A percentile compares a stretch with the other conserved stretches of the same genome.
Conservation (phyloP, 179 eudicot species). For the Corrigiola litoralis region DNA sequence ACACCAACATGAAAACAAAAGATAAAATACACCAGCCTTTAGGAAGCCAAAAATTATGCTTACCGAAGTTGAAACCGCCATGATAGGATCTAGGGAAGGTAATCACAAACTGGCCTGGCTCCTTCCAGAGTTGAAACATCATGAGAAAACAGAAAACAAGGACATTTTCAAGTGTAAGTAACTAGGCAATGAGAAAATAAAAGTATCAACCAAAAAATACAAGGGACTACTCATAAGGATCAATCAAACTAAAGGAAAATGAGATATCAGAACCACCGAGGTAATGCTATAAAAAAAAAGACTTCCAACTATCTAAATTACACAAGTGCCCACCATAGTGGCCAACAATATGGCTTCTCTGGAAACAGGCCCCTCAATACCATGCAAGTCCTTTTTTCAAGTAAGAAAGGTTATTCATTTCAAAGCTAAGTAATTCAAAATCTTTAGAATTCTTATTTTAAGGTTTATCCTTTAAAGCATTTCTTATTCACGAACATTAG, state of each 20-base stretch:
- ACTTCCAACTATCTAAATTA: no score
- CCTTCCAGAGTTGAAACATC: conserved; percentile 44
- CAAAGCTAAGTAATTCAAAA: no score
- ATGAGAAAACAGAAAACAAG: not conserved
- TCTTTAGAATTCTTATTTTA: no score
- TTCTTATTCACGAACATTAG: no score
- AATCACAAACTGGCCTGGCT: conserved; percentile 96
- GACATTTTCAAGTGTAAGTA: conserved; percentile 6
- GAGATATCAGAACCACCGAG: not conserved
- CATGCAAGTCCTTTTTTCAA: no score
- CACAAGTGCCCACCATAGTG: no score
- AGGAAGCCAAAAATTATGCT: conserved; percentile 15
- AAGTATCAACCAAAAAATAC: no score
- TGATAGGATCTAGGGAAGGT: conserved; percentile 98
- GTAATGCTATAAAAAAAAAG: not conserved
- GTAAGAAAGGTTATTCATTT: no score
- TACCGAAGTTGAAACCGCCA: conserved; percentile 95
- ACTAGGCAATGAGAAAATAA: conserved; percentile 5
- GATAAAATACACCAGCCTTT: not conserved
- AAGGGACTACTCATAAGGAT: not conserved
- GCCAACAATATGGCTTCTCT: no score
- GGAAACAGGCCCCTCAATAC: no score
- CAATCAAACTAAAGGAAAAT: not conserved
- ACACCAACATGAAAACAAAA: conserved; percentile 10
- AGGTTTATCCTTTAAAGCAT: no score